Conservation (phyloP, 2,329 filamentous ascomycete species). For the Paraphoma chrysanthemicola region DNA sequence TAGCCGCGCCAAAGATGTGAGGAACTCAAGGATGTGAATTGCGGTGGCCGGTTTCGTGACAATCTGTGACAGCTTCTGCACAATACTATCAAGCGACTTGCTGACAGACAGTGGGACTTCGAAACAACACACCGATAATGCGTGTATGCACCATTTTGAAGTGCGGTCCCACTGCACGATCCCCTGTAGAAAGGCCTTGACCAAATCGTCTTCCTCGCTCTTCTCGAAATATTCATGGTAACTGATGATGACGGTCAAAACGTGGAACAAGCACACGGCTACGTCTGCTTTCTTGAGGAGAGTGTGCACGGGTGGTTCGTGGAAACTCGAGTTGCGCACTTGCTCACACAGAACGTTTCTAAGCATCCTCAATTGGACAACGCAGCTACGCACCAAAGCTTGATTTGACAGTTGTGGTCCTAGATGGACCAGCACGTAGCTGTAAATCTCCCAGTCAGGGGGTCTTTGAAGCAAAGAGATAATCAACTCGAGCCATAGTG, state of each 20-base stretch:
- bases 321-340: constrained; percentile 76
- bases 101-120: constrained; percentile 88
- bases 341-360: constrained; percentile 82
- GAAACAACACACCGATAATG: constrained; percentile 91
- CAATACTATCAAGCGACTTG: constrained; percentile 82
- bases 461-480: constrained; percentile 76
- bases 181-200: constrained; percentile 83
- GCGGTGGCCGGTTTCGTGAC: constrained; percentile 93
- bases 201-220: constrained; percentile 86
- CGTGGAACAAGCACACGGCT: constrained; percentile 85
- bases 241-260: constrained; percentile 84
- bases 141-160: constrained; percentile 92
- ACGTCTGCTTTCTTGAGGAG: constrained; percentile 87
- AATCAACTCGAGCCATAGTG: constrained; percentile 76
- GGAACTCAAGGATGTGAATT: constrained; percentile 93
- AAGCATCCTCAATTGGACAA: constrained; percentile 76
- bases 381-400: constrained; percentile 77
- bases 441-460: constrained; percentile 90
- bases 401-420: constrained; percentile 90
- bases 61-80: constrained; percentile 93
- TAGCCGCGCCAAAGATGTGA: constrained; percentile 85
- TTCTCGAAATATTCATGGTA: constrained; percentile 88
- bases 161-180: constrained; percentile 85
- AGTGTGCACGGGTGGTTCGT: constrained; percentile 79
- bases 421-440: constrained; percentile 84